These are phyloP conservation scores for Alternaria sp. DNA, from an alignment of 2,329 filamentous ascomycete species.

Conservation along the genomic window DNA sequence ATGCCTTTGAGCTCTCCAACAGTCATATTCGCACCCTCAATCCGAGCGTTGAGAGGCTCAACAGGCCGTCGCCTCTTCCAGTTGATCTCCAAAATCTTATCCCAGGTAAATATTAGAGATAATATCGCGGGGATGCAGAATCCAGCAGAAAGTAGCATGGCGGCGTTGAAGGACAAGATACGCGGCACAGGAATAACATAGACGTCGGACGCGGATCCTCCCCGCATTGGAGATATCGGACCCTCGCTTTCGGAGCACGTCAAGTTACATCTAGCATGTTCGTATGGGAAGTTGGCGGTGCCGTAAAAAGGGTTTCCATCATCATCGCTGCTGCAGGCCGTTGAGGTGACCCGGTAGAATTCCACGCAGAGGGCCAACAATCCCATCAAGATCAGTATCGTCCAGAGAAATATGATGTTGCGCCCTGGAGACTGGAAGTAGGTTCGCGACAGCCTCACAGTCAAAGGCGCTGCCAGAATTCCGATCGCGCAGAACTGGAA, in stretches of 20 bases:
- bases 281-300: constrained; percentile 57
- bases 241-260: constrained; percentile 57
- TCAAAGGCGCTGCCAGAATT: constrained; percentile 70
- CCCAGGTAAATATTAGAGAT: constrained; percentile 69
- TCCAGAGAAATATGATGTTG: constrained; percentile 74
- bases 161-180: constrained; percentile 66
- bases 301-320: constrained; percentile 51
- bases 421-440: constrained; percentile 72
- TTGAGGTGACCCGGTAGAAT: constrained; percentile 65
- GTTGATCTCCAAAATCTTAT: constrained; percentile 70
- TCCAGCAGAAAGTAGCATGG: constrained; percentile 68
- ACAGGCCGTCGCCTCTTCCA: constrained; percentile 60
- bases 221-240: constrained; percentile 65
- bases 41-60: constrained; percentile 51
- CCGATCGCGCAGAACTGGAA: constrained; percentile 74
- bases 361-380: constrained; percentile 70
- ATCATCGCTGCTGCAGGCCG: constrained; percentile 55
- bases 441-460: constrained; percentile 67
- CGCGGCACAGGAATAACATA: constrained; percentile 69
- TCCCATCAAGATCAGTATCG: constrained; percentile 67
- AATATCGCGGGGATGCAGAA: constrained; percentile 72
- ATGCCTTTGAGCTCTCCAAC: constrained; percentile 58
- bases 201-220: constrained; percentile 66
- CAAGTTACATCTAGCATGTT: constrained; percentile 56
- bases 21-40: constrained; percentile 66